Evolutionary conservation across 139 green algal species (phyloP).

Genomic region (Coelastrella sp.): DNA sequence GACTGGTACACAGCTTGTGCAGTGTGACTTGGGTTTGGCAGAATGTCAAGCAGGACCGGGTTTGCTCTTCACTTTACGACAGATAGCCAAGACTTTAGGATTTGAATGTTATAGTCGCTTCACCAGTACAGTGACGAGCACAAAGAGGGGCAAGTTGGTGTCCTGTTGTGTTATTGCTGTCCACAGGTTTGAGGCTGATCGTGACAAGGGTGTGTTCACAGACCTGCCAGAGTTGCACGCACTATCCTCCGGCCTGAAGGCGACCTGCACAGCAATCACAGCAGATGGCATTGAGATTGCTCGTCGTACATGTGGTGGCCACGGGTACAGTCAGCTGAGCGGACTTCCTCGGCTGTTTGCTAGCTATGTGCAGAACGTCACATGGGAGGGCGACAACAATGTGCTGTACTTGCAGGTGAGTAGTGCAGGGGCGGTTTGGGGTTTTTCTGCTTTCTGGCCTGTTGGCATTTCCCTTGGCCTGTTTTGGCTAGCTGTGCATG

Average conservation of each 20-base stretch:
- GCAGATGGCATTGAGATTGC: constrained; percentile 56
- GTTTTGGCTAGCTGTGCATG: no score
- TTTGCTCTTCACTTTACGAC: no score
- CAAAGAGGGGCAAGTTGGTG: neutral
- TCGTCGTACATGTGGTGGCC: constrained; percentile 88
- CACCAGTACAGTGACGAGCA: neutral
- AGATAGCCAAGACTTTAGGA: no score
- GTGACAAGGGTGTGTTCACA: constrained; percentile 86
- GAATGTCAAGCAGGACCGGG: no score
- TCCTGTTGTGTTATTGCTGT: neutral
- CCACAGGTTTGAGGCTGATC: constrained; percentile 69
- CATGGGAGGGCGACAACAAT: constrained; percentile 97
- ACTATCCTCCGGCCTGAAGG: constrained; percentile 88
- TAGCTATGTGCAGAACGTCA: constrained; percentile 94
- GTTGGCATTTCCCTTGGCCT: no score
- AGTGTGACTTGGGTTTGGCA: no score
- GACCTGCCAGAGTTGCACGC: constrained; percentile 93
- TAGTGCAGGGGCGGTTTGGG: neutral
- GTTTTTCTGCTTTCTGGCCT: no score
- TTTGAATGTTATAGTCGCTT: neutral
- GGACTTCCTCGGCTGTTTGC: constrained; percentile 86
- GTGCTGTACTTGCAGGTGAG: constrained; percentile 77
- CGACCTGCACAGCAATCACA: constrained; percentile 68
- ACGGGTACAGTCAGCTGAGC: constrained; percentile 90
- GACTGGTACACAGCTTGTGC: no score